These are phyloP conservation scores for Oenanthe javanica DNA, from an alignment of 140 eudicot genomes.

Conservation along the genomic window DNA sequence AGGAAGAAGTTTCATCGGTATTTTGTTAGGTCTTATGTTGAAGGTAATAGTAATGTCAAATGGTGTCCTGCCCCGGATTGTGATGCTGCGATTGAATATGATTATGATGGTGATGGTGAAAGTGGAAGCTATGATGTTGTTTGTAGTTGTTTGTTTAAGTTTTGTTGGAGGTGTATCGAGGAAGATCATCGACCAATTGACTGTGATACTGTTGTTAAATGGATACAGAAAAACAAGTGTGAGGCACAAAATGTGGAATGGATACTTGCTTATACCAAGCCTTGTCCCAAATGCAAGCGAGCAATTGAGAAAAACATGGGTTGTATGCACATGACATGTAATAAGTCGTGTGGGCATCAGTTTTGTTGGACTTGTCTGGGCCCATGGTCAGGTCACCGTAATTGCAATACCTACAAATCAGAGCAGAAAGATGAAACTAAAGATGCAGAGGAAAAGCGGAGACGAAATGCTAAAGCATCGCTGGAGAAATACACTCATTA, in stretches of 20 bases:
- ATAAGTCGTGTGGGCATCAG: conserved; percentile 33
- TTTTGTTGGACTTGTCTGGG: conserved; percentile 36
- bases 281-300: conserved; percentile 72
- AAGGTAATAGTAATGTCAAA: conserved; percentile 45
- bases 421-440: conserved; percentile 33
- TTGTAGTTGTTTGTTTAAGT: conserved; percentile 50
- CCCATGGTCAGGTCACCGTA: conserved; percentile 11
- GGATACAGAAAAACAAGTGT: neutral
- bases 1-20: conserved; percentile 39
- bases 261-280: conserved; percentile 64
- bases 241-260: neutral
- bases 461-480: conserved; percentile 45
- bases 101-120: conserved; percentile 37
- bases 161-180: conserved; percentile 56
- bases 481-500: conserved; percentile 69
- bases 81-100: conserved; percentile 46
- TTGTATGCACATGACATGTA: conserved; percentile 71
- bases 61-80: conserved; percentile 93
- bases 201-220: conserved; percentile 5
- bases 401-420: conserved; percentile 45
- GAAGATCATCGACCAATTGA: conserved; percentile 10
- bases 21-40: conserved; percentile 21
- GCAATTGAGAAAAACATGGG: conserved; percentile 72
- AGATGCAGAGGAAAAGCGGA: conserved; percentile 36
- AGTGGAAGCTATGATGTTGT: conserved; percentile 55